Base-by-base conservation (phyloP, 306 rosid species). In the Sesbania bispinosa region DNA sequence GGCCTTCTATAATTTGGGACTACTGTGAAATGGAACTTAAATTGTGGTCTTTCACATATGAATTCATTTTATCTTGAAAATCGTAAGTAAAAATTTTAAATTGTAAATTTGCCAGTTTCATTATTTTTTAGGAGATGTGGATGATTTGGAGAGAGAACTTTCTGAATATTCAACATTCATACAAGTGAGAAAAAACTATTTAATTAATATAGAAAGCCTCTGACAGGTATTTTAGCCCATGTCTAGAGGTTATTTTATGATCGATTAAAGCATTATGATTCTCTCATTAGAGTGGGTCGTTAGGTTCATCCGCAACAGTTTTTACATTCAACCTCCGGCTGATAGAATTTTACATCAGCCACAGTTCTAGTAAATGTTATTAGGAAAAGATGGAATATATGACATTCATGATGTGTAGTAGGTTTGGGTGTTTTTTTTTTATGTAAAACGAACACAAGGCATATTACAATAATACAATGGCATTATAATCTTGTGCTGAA, bases 401-500 rank as follows among this genome's bases (percentile, higher is more conserved):
- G 38, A 15, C 10, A 7, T 68, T 69, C 18, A 11, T 30, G 29
- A 52, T 53, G 20, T 15, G 1, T 23, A 33, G 39, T 20, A 39
- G 55, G 57, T 67, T 74, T 62, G 10, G 52, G 53, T 54, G 14
- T 35, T 32, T 57, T 67, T 63, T 69, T 62, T 57, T 10, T 47
- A 18, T 58, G 58, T 55, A 53, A 76, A 50, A 65, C 42, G 47
- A 62, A 32, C 10, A 7, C 18, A 13, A 8, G 14, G 66, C 42
- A 32, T 76, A 38, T 39, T 67, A 42, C 18, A 26, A 32, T 76
- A 38, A 30, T 67, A 42, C 18, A 26, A 14, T 33, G 43, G 39
- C 74, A 45, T 48, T 72, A 64, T 32, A 58, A 65, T 73, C 76
- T 51, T 48, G 18, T 61, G 18, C 29, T 58, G 53, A 54, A 66